A percentile compares a stretch with the other conserved stretches of the same genome.
Conservation (phyloP, 2,329 filamentous ascomycete genomes). For the Drechslerella stenobrocha region DNA sequence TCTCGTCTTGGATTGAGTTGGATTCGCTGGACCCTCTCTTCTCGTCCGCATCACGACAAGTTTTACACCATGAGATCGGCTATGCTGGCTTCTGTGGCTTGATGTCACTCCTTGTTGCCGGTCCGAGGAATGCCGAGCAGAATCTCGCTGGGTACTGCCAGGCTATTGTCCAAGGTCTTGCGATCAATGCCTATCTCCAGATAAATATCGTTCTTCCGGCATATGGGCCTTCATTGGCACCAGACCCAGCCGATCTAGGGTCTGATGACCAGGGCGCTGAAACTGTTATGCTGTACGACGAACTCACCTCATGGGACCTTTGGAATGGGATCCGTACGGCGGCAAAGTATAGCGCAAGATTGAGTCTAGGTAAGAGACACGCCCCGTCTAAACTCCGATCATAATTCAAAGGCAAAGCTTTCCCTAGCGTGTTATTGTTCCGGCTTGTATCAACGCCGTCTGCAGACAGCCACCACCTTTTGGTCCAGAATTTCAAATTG, state of each 20-base stretch:
- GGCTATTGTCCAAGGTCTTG: conserved; percentile 77
- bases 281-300: conserved; percentile 58
- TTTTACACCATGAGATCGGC: conserved; percentile 82
- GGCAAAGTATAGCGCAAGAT: conserved; percentile 79
- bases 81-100: conserved; percentile 96
- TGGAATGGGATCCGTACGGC: conserved; percentile 86
- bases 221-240: conserved; percentile 61
- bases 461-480: too few relatives aligned
- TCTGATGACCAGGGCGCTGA: conserved; percentile 58
- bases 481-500: not conserved
- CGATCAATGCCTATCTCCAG: conserved; percentile 73
- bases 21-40: conserved; percentile 64
- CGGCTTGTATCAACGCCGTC: conserved; percentile 1
- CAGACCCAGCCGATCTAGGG: conserved; percentile 63
- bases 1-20: conserved; percentile 52
- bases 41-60: conserved; percentile 75
- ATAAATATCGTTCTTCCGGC: conserved; percentile 82
- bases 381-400: not conserved
- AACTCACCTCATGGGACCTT: conserved; percentile 84
- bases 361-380: conserved; percentile 72
- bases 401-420: conserved; percentile 15
- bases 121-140: conserved; percentile 69
- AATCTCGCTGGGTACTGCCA: conserved; percentile 75
- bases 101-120: conserved; percentile 77
- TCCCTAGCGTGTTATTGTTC: not conserved